phyloP scores from a whole-genome alignment of 2,329 filamentous ascomycete species.

The Phyllosticta citribraziliensis region DNA sequence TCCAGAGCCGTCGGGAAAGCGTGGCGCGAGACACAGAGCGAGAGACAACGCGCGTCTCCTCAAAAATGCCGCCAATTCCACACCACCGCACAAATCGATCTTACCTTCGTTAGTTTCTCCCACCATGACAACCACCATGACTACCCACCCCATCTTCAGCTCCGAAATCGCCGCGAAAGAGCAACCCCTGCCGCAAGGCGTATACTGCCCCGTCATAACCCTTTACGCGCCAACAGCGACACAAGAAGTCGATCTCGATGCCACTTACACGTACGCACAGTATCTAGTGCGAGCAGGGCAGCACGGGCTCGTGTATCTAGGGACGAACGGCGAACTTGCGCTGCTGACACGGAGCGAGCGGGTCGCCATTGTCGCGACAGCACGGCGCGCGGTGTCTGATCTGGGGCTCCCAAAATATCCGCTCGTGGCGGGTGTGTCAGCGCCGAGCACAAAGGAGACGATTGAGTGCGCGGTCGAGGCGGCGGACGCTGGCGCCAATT shows the following conservation, averaged over 20 bases:
- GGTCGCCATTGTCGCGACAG: constrained; percentile 31
- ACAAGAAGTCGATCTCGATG: constrained; percentile 36
- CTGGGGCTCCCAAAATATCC: constrained; percentile 28
- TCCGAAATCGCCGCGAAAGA: constrained; percentile 28
- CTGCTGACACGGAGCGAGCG: constrained; percentile 34
- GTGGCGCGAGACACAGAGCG: neutral
- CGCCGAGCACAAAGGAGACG: constrained; percentile 27
- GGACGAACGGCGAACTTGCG: constrained; percentile 39
- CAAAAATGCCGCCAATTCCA: neutral
- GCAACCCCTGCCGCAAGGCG: constrained; percentile 28
- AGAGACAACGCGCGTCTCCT: neutral
- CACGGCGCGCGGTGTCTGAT: constrained; percentile 30
- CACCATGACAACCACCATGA: neutral
- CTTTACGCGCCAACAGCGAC: constrained; percentile 33
- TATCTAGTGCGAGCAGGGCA: constrained; percentile 35
- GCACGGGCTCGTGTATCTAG: constrained; percentile 38
- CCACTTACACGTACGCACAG: constrained; percentile 35
- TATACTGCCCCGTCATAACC: constrained; percentile 40
- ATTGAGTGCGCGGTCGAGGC: constrained; percentile 30
- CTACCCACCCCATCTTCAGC: constrained; percentile 1
- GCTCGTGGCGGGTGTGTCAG: constrained; percentile 37
- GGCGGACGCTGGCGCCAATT: constrained; percentile 29
- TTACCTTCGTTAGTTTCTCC: neutral
- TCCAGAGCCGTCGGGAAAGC: neutral
- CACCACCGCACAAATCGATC: neutral